These are phyloP conservation scores for Alternaria consortialis DNA, from an alignment of 2,329 filamentous ascomycete genomes.

Conservation along the genomic window DNA sequence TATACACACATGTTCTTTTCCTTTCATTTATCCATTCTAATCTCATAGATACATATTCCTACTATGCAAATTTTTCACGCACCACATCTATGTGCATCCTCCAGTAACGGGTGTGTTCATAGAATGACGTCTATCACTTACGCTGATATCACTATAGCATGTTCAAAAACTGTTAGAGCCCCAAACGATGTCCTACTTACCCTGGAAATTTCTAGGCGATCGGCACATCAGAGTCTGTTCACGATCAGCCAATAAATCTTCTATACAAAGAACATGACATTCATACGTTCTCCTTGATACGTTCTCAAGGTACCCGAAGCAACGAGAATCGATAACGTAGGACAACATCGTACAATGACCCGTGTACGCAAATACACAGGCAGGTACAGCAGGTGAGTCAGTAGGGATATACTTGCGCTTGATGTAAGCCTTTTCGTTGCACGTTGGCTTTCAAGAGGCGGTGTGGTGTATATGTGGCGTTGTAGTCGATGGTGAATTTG, in stretches of 20 bases:
- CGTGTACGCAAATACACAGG: slow-evolving; percentile 12
- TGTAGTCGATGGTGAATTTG: not conserved
- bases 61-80: not conserved
- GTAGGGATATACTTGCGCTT: not conserved
- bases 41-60: not conserved
- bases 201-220: not conserved
- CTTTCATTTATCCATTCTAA: not conserved
- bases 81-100: not conserved
- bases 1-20: not conserved
- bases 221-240: not conserved
- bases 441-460: slow-evolving; percentile 1
- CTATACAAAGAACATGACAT: not conserved
- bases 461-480: slow-evolving; percentile 4
- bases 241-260: not conserved
- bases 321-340: slow-evolving; percentile 12
- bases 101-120: not conserved
- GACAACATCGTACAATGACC: slow-evolving; percentile 13
- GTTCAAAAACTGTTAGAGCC: not conserved
- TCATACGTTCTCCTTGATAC: not conserved
- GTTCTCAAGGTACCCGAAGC: not conserved
- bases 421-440: not conserved
- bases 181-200: not conserved
- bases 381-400: slow-evolving; percentile 8
- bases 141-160: not conserved
- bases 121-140: not conserved